A percentile compares a stretch with the other conserved stretches of the same genome.
These are phyloP conservation scores for Aquanectria penicillioides DNA, from an alignment of 2,329 filamentous ascomycete genomes.

Conservation along the genomic window DNA sequence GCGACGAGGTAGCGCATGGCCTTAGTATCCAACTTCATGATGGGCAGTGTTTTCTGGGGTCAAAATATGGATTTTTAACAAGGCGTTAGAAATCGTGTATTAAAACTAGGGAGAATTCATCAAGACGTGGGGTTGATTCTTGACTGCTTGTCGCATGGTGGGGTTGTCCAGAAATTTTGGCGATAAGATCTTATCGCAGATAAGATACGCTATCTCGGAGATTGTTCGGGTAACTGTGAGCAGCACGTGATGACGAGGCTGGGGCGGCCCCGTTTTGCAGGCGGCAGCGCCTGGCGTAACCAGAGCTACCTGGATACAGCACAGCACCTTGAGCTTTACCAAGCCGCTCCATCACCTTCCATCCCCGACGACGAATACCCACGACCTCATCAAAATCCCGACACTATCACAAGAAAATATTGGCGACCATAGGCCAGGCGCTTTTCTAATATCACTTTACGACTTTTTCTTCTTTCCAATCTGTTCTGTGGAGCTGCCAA, in stretches of 20 bases:
- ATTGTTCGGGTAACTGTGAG: conserved; percentile 21
- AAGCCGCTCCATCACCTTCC: conserved; percentile 51
- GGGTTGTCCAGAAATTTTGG: conserved; percentile 43
- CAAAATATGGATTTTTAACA: background rate
- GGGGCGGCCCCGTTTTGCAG: conserved; percentile 45
- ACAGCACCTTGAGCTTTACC: conserved; percentile 48
- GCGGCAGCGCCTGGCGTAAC: conserved; percentile 59
- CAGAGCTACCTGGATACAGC: conserved; percentile 47
- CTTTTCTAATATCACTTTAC: conserved; percentile 10
- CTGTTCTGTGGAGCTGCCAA: conserved; percentile 36
- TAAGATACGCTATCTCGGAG: conserved; percentile 26
- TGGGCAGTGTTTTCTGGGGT: conserved; percentile 27
- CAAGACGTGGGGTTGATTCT: conserved; percentile 36
- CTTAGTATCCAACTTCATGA: conserved; percentile 95
- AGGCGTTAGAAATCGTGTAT: background rate
- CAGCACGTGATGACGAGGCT: conserved; percentile 47
- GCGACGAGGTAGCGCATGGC: conserved; percentile 89
- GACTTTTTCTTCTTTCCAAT: conserved; percentile 24
- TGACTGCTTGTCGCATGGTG: conserved; percentile 35
- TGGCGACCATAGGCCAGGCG: conserved; percentile 16
- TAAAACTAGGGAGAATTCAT: conserved; percentile 16
- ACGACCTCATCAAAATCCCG: conserved; percentile 34
- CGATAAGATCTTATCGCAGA: conserved; percentile 48
- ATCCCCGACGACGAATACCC: conserved; percentile 43
- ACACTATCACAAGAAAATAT: conserved; percentile 23